Evolutionary conservation across 2,329 filamentous ascomycete genomes (phyloP).

Genomic region (Diaporthe humulicola): DNA sequence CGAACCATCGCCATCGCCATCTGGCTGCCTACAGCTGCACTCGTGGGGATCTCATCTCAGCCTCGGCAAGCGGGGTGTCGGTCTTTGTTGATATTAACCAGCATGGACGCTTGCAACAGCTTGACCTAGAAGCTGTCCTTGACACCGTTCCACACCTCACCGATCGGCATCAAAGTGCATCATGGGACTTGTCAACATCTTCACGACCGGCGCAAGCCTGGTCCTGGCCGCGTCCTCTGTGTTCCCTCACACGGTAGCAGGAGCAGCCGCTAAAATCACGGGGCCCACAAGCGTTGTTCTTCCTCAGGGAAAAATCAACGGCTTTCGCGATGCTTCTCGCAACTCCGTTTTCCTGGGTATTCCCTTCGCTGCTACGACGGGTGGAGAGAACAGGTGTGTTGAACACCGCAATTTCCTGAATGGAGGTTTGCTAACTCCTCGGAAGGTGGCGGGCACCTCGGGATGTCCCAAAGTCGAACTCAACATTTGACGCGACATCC

Average conservation of each 20-base stretch:
- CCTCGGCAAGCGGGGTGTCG: background rate
- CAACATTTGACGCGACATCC: conserved; percentile 43
- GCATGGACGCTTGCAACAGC: background rate
- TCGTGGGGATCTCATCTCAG: background rate
- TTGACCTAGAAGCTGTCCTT: background rate
- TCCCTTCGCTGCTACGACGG: conserved; percentile 55
- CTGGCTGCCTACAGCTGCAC: background rate
- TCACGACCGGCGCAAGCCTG: background rate
- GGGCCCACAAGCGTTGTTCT: background rate
- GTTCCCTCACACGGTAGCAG: background rate
- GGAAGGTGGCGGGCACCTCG: conserved; percentile 49
- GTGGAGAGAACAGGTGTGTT: conserved; percentile 50
- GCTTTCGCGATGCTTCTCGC: conserved; percentile 1
- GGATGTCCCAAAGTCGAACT: conserved; percentile 41
- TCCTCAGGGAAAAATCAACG: background rate
- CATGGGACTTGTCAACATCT: conserved; percentile 1
- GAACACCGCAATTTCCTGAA: background rate
- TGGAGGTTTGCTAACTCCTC: background rate
- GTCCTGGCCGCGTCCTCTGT: background rate
- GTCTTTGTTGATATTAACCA: background rate
- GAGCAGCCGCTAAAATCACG: background rate
- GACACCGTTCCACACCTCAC: background rate
- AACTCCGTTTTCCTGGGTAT: conserved; percentile 53
- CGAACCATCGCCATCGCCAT: conserved; percentile 4
- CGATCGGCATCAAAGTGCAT: background rate